Evolutionary conservation across 352 stramenopile genomes (phyloP).

Genomic region (Sclerospora graminicola): DNA sequence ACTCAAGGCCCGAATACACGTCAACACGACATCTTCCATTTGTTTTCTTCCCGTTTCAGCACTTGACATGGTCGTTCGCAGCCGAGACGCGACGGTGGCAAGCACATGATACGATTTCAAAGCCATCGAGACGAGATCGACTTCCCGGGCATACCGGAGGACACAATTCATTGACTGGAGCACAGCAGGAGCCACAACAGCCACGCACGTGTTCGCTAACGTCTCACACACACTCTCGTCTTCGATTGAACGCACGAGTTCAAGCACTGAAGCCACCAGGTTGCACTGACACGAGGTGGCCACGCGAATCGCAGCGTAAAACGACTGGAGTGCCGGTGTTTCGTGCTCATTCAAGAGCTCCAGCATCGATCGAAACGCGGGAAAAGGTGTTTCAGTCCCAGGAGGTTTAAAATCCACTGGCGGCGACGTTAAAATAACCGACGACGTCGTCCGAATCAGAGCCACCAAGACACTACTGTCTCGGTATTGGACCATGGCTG

Average conservation of each 20-base stretch:
- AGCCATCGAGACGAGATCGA: conserved; percentile 72
- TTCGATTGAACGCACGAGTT: conserved; percentile 44
- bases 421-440: conserved; percentile 72
- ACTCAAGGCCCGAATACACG: conserved; percentile 59
- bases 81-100: conserved; percentile 56
- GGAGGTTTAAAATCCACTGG: conserved; percentile 54
- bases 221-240: conserved; percentile 34
- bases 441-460: conserved; percentile 57
- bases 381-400: conserved; percentile 24
- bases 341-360: conserved; percentile 81
- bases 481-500: conserved; percentile 50
- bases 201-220: conserved; percentile 50
- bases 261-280: conserved; percentile 61
- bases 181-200: conserved; percentile 50
- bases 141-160: conserved; percentile 72
- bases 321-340: conserved; percentile 58
- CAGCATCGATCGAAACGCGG: conserved; percentile 47
- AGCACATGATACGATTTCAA: conserved; percentile 81
- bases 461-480: conserved; percentile 43
- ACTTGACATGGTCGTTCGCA: conserved; percentile 43
- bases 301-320: conserved; percentile 73
- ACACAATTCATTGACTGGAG: conserved; percentile 65
- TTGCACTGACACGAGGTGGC: conserved; percentile 67
- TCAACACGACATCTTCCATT: conserved; percentile 69
- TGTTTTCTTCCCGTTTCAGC: conserved; percentile 32